Base-by-base conservation (phyloP, 495 filamentous ascomycete species). In the Penicillium nucicola region DNA sequence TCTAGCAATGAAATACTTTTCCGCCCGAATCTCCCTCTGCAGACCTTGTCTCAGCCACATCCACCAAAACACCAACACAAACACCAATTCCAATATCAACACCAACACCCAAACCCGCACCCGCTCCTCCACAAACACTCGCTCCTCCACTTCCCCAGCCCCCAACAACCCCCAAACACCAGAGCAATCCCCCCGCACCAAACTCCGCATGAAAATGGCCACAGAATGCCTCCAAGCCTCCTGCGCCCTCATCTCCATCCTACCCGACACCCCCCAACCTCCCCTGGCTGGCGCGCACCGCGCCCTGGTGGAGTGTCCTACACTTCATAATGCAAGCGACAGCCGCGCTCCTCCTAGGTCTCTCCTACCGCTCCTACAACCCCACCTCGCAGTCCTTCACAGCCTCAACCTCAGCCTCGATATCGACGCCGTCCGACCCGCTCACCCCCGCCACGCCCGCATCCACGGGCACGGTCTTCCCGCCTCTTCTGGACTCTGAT, bases 261-360 rank as follows among this genome's bases (percentile, higher is more conserved):
- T 87, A 4, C 79, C 77, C 2, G 63, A 73, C 0, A 35, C 52
- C 0, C 0, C 61, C 66, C 0, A 64, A 75, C 32, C 41, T 66
- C 12, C 20, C 49, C 20, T 75, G 69, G 64, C 54, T 86, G 0
- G 79, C 77, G 30, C 63, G 65, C 20, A 56, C 71, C 2, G 61
- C 75, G 0, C 82, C 83, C 13, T 86, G 82, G 82, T 88, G 82
- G 82, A 74, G 66, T 31, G 64, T 81, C 5, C 65, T 87, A 0
- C 83, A 88, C 55, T 80, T 76, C 52, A 52, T 87, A 5, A 84
- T 84, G 71, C 81, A 86, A 63, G 80, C 83, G 1, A 76, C 76
- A 0, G 76, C 74, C 0, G 74, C 84, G 4, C 57, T 86, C 5
- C 70, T 86, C 51, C 66, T 84, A 6, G 78, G 82, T 31, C 56